These are phyloP conservation scores for Piloderma croceum DNA, from an alignment of 768 basidiomycete species.

Conservation along the genomic window DNA sequence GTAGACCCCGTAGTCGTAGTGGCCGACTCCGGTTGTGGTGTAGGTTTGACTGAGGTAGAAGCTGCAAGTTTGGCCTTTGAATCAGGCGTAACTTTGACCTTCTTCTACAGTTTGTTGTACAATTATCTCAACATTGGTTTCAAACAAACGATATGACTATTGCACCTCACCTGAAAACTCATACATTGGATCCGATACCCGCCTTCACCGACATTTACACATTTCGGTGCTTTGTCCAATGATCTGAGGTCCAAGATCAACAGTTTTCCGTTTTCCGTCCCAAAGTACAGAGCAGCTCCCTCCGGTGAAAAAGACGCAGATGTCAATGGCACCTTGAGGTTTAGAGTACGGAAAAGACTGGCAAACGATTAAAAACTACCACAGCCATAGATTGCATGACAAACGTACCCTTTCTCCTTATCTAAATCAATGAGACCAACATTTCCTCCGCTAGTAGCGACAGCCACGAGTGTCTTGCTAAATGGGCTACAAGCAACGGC, in stretches of 20 bases:
- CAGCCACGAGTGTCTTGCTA: conserved; percentile 66
- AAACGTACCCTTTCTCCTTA: conserved; percentile 62
- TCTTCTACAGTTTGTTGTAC: not conserved
- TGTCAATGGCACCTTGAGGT: conserved; percentile 48
- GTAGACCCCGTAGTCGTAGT: conserved; percentile 7
- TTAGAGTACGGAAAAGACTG: conserved; percentile 57
- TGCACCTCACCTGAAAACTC: conserved; percentile 47
- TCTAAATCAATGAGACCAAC: conserved; percentile 65
- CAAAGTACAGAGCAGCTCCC: conserved; percentile 60
- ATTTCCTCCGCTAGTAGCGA: conserved; percentile 47
- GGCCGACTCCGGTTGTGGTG: conserved; percentile 18
- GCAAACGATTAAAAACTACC: conserved; percentile 1
- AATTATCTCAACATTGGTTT: not conserved
- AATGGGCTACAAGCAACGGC: conserved; percentile 65
- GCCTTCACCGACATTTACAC: conserved; percentile 43
- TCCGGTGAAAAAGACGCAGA: conserved; percentile 65
- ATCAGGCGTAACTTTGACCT: too few species aligned
- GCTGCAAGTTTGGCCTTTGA: too few species aligned
- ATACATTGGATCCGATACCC: conserved; percentile 47
- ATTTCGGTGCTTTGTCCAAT: conserved; percentile 59
- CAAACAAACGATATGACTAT: not conserved
- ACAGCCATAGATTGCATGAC: not conserved
- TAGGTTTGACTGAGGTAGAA: too few species aligned
- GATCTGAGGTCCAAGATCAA: conserved; percentile 58
- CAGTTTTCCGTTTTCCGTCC: conserved; percentile 60